phyloP scores from a whole-genome alignment of 2,329 filamentous ascomycete genomes.

The Pseudogymnoascus sp. region DNA sequence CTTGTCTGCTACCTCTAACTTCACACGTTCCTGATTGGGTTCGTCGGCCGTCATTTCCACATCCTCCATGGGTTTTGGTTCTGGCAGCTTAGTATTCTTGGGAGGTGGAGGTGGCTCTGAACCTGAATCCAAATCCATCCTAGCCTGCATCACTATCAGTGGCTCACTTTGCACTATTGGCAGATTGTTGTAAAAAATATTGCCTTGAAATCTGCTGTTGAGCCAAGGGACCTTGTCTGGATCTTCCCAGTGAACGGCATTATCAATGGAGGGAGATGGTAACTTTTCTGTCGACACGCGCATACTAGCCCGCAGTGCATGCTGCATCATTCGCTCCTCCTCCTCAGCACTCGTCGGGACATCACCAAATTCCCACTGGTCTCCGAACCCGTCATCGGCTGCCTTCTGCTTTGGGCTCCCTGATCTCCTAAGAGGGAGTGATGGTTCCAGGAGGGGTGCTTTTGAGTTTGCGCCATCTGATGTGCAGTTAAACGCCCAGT shows the following conservation, averaged over 20 bases:
- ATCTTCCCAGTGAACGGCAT: not conserved
- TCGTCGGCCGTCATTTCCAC: not conserved
- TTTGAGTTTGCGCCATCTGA: not conserved
- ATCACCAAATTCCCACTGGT: not conserved
- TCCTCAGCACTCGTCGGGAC: not conserved
- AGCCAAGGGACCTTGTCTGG: not conserved
- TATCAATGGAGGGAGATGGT: not conserved
- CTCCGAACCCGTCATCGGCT: not conserved
- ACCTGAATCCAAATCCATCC: not conserved
- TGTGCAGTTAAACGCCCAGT: not conserved
- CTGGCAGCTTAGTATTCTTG: not conserved
- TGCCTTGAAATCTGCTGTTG: not conserved
- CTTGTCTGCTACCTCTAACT: not conserved
- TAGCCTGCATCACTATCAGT: not conserved
- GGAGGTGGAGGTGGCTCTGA: not conserved
- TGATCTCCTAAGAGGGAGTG: not conserved
- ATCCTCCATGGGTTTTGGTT: not conserved
- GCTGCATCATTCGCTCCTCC: not conserved
- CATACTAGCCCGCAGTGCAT: not conserved
- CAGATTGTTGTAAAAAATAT: not conserved
- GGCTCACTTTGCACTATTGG: not conserved
- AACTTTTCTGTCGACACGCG: not conserved
- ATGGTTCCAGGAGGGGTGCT: not conserved
- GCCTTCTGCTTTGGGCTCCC: not conserved
- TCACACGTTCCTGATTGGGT: not conserved